Conservation (phyloP, 2,329 filamentous ascomycete genomes). For the Mycosphaerella sp. region DNA sequence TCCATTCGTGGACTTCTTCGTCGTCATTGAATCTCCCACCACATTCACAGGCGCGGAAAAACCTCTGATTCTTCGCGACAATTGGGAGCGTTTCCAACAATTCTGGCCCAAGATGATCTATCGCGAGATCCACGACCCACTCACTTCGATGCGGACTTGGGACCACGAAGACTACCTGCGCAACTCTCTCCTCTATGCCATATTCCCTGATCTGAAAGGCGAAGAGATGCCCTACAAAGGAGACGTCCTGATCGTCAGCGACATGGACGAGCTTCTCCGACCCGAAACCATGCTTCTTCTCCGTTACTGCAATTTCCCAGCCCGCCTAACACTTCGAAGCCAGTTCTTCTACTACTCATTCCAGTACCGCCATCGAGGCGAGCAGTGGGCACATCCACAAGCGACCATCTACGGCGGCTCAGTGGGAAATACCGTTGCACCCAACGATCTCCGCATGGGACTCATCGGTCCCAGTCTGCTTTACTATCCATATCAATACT, state of each 20-base stretch:
- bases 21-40: constrained; percentile 54
- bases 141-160: constrained; percentile 41
- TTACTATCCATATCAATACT: constrained; percentile 37
- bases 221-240: constrained; percentile 39
- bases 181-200: constrained; percentile 54
- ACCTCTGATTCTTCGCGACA: constrained; percentile 48
- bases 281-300: constrained; percentile 24
- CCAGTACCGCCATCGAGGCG: constrained; percentile 25
- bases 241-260: constrained; percentile 55
- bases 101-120: constrained; percentile 59
- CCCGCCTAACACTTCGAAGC: constrained; percentile 25
- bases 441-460: constrained; percentile 49
- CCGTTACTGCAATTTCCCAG: constrained; percentile 25
- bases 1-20: constrained; percentile 57
- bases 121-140: constrained; percentile 45
- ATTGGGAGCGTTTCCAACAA: constrained; percentile 47
- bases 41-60: constrained; percentile 56
- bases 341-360: constrained; percentile 30
- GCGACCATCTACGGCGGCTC: constrained; percentile 50
- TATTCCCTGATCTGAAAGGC: constrained; percentile 46
- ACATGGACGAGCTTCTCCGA: constrained; percentile 56
- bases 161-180: constrained; percentile 49
- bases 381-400: constrained; percentile 53
- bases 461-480: constrained; percentile 37
- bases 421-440: constrained; percentile 43